These are phyloP conservation scores for Diplosphaera chodatii DNA, from an alignment of 139 green algal genomes.

Conservation along the genomic window DNA sequence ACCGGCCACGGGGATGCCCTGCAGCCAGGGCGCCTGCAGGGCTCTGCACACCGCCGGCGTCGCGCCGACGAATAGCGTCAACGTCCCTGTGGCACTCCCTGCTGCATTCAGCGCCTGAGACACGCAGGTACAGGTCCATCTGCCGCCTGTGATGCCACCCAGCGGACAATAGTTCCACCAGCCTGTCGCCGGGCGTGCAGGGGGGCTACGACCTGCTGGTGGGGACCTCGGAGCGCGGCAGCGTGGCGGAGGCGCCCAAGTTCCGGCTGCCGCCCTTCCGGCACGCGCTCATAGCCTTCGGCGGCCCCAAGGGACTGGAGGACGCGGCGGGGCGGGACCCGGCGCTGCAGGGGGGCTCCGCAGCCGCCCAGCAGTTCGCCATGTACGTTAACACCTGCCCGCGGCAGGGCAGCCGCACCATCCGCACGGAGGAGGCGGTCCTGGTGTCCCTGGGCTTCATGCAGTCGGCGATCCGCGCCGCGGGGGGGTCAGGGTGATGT, in stretches of 20 bases:
- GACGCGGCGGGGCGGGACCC: constrained; percentile 28
- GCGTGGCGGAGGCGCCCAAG: constrained; percentile 10
- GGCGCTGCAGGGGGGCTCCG: constrained; percentile 1
- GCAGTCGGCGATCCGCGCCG: constrained; percentile 21
- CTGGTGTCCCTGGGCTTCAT: constrained; percentile 59
- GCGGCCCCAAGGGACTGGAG: constrained; percentile 66
- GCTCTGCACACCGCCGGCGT: no score
- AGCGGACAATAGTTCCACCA: no score
- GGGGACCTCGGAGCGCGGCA: constrained; percentile 42
- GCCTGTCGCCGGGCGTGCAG: no score
- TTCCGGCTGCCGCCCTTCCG: constrained; percentile 57
- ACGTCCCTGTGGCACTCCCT: no score
- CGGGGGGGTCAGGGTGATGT: no score
- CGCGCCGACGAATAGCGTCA: no score
- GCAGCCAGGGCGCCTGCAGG: no score
- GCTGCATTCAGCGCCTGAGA: no score
- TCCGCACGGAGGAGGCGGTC: constrained; percentile 77
- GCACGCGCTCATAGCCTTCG: constrained; percentile 76
- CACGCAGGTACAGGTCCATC: no score
- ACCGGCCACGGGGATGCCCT: no score
- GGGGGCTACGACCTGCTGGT: constrained; percentile 71
- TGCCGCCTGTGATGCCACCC: no score
- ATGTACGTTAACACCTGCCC: constrained; percentile 85
- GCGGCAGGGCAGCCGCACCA: constrained; percentile 75
- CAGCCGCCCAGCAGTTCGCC: constrained; percentile 15